Conservation (phyloP, 495 filamentous ascomycete genomes). For the Penicillium waksmanii region DNA sequence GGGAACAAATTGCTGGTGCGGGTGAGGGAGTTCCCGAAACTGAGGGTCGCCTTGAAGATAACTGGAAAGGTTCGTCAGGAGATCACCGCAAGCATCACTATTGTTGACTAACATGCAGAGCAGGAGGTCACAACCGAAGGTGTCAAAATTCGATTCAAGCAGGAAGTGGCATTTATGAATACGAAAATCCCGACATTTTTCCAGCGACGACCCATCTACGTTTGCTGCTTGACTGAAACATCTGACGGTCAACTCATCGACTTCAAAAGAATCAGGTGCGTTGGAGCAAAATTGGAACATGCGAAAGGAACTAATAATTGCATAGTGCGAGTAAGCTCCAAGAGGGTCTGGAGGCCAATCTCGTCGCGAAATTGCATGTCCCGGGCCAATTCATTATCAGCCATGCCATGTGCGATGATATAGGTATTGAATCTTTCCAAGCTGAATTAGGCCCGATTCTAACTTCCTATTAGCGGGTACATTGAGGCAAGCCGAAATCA, state of each 20-base stretch:
- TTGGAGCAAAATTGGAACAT: background rate
- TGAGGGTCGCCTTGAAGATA: slow-evolving; percentile 62
- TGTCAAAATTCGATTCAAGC: slow-evolving; percentile 65
- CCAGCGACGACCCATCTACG: slow-evolving; percentile 61
- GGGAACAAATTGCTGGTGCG: slow-evolving; percentile 68
- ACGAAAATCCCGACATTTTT: slow-evolving; percentile 63
- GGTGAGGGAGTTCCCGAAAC: slow-evolving; percentile 73
- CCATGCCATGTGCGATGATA: slow-evolving; percentile 84
- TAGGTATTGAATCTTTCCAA: slow-evolving; percentile 52
- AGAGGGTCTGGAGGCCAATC: slow-evolving; percentile 62
- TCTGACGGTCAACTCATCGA: slow-evolving; percentile 75
- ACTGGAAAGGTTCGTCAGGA: slow-evolving; percentile 47
- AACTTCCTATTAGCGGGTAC: slow-evolving; percentile 68
- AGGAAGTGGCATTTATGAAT: slow-evolving; percentile 75
- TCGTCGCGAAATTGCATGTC: slow-evolving; percentile 60
- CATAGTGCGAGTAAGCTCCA: slow-evolving; percentile 67
- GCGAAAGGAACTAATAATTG: slow-evolving; percentile 1
- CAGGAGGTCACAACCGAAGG: slow-evolving; percentile 45
- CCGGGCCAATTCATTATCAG: slow-evolving; percentile 65
- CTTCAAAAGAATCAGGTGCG: slow-evolving; percentile 73
- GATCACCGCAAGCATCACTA: background rate
- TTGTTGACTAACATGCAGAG: background rate
- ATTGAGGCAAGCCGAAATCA: slow-evolving; percentile 60
- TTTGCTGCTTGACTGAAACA: slow-evolving; percentile 77
- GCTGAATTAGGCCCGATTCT: background rate